Evolutionary conservation across 2,329 filamentous ascomycete genomes (phyloP), one percentile per base, ranked within the genome.

Genomic region (Ophiostoma ips): DNA sequence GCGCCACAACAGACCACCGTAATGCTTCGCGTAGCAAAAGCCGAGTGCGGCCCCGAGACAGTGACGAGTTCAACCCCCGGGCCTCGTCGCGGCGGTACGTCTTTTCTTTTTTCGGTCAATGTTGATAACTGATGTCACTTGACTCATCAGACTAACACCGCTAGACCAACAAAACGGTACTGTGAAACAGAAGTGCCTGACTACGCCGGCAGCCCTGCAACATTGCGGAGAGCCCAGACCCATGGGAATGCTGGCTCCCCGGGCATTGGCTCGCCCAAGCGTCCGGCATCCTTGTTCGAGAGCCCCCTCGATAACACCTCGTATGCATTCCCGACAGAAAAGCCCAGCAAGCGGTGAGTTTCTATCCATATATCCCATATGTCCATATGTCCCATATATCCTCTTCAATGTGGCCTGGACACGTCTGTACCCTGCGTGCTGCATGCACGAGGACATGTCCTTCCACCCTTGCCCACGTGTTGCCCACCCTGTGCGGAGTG

Each of bases 231-330:
- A 51, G 60, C 64, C 13, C 62, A 64, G 46, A 64, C 64, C 24
- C 62, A 54, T 30, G 62, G 49, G 57, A 40, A 50, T 28, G 59
- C 63, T 10, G 62, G 65, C 13, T 60, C 63, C 48, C 63, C 63
- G 21, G 68, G 65, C 57, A 50, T 64, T 46, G 60, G 59, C 52
- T 64, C 66, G 49, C 66, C 66, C 16, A 65, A 55, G 53, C 63
- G 59, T 5, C 45, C 51, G 28, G 64, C 66, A 16, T 63, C 63
- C 35, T 59, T 64, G 51, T 58, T 66, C 50, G 62, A 61, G 30
- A 63, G 56, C 54, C 59, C 62, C 50, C 59, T 63, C 54, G 60
- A 56, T 46, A 53, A 57, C 52, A 54, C 61, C 34, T 49, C 58
- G n/a, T 58, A 58, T 44, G 48, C 50, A 21, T 47, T 52, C 19